Evolutionary conservation across 2,329 filamentous ascomycete genomes (phyloP).

Genomic region (Polytolypa hystricis): DNA sequence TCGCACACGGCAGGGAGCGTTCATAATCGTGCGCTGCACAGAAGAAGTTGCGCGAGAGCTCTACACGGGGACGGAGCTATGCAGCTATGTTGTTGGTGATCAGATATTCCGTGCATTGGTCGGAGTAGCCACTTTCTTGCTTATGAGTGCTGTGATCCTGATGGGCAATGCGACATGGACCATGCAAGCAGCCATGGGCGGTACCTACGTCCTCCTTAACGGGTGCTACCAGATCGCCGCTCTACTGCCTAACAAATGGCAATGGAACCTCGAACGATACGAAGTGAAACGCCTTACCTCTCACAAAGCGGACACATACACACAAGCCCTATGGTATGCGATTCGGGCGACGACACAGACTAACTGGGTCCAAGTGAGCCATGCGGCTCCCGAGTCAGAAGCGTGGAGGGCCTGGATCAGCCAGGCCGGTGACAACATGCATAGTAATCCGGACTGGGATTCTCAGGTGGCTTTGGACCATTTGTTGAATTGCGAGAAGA

Average conservation of each 20-base stretch:
- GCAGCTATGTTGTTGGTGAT: conserved; percentile 42
- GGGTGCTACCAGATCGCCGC: conserved; percentile 48
- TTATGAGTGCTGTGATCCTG: conserved; percentile 52
- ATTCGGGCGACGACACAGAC: conserved; percentile 44
- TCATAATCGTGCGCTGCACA: conserved; percentile 46
- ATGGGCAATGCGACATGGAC: conserved; percentile 53
- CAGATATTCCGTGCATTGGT: conserved; percentile 44
- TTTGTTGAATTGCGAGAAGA: conserved; percentile 2
- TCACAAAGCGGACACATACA: conserved; percentile 40
- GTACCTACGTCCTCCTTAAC: conserved; percentile 49
- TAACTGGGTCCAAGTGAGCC: conserved; percentile 43
- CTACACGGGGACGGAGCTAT: conserved; percentile 51
- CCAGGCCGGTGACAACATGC: conserved; percentile 12
- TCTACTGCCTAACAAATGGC: conserved; percentile 36
- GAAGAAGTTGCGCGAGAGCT: conserved; percentile 53
- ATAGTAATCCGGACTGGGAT: conserved; percentile 8
- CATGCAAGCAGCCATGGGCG: conserved; percentile 48
- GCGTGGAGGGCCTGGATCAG: conserved; percentile 46
- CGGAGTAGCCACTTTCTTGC: conserved; percentile 46
- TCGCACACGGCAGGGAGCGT: conserved; percentile 49
- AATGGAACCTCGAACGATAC: conserved; percentile 51
- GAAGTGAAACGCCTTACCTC: conserved; percentile 31
- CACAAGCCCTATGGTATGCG: conserved; percentile 48
- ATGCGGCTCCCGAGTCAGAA: conserved; percentile 41
- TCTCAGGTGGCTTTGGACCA: conserved; percentile 3